Conservation (phyloP, 2,329 filamentous ascomycete genomes). For the Cryphonectria nitschkei region DNA sequence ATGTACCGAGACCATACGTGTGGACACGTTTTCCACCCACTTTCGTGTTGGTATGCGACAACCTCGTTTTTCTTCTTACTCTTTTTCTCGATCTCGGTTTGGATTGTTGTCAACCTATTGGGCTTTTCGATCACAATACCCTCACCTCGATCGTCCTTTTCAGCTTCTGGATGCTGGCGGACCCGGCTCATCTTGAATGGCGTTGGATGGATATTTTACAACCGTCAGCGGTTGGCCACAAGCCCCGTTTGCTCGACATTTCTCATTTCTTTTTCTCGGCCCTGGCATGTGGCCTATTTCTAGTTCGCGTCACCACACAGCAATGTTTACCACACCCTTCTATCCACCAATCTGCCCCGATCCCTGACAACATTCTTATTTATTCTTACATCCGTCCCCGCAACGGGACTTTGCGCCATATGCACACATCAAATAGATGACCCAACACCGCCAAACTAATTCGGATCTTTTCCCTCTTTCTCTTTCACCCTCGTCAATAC, state of each 20-base stretch:
- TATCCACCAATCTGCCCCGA: neutral
- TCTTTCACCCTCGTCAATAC: neutral
- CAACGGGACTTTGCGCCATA: neutral
- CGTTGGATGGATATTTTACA: neutral
- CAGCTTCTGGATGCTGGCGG: neutral
- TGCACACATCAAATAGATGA: neutral
- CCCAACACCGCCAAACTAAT: neutral
- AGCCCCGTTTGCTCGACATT: neutral
- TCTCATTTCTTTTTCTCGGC: neutral
- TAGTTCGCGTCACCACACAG: neutral
- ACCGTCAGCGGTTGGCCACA: neutral
- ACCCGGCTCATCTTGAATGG: neutral
- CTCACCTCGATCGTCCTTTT: neutral
- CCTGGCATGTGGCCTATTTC: neutral
- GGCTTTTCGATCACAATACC: neutral
- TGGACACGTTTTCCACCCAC: too few species aligned
- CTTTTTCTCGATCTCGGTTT: neutral
- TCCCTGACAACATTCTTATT: neutral
- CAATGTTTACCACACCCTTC: conserved; percentile 1
- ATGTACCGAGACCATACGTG: too few species aligned
- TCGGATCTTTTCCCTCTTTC: neutral
- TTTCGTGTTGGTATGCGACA: neutral
- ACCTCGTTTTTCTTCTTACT: neutral
- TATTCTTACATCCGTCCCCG: neutral
- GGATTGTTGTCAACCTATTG: neutral